Conservation (phyloP, 305 asterid species). For the Ajuga reptans region DNA sequence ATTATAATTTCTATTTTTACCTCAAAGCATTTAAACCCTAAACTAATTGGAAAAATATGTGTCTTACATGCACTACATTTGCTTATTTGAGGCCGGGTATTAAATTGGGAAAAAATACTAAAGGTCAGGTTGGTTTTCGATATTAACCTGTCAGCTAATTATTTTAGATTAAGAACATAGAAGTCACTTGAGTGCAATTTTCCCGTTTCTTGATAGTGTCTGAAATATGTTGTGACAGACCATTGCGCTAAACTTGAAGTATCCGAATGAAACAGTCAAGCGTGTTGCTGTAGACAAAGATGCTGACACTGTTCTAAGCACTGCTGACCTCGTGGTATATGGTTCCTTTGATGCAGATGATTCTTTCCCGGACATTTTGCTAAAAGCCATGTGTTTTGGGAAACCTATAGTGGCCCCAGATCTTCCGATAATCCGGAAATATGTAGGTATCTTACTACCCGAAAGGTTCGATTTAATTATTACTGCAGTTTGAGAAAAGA, state of each 20-base stretch:
- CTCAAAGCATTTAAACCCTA: too few species aligned
- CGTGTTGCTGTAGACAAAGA: conserved; percentile 44
- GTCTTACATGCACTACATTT: too few species aligned
- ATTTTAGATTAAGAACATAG: not conserved
- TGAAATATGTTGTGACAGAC: conserved; percentile 35
- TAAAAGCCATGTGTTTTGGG: conserved; percentile 71
- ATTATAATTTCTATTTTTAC: too few species aligned
- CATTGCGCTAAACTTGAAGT: conserved; percentile 51
- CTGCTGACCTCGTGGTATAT: conserved; percentile 67
- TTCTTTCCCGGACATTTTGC: conserved; percentile 60
- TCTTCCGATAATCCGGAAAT: conserved; percentile 53
- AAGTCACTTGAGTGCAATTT: not conserved
- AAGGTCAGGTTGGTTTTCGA: too few species aligned
- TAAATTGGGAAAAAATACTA: too few species aligned
- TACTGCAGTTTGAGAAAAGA: not conserved
- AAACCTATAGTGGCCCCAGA: conserved; percentile 76
- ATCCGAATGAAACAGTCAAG: conserved; percentile 57
- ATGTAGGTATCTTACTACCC: conserved; percentile 42
- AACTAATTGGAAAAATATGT: too few species aligned
- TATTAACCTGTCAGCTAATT: not conserved
- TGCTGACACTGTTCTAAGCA: conserved; percentile 32
- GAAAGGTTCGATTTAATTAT: not conserved
- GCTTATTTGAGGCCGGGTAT: too few species aligned
- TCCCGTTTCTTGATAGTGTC: conserved; percentile 11
- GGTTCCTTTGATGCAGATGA: conserved; percentile 71